These are phyloP conservation scores for Teratosphaeria viscida DNA, from an alignment of 2,329 filamentous ascomycete genomes.

Conservation along the genomic window DNA sequence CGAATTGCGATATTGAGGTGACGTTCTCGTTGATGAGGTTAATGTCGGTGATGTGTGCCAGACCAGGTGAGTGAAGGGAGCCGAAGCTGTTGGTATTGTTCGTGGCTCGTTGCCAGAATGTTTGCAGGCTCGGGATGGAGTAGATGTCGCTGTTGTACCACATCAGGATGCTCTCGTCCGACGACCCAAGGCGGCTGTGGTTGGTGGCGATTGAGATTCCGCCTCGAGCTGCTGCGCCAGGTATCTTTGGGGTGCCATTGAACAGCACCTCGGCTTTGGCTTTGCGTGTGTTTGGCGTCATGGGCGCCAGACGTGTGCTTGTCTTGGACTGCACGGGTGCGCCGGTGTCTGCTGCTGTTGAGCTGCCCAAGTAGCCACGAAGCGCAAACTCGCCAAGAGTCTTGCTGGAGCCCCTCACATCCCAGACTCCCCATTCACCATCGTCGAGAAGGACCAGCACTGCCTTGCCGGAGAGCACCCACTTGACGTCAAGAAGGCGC, in stretches of 20 bases:
- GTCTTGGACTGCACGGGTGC: constrained; percentile 4
- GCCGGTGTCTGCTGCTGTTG: constrained; percentile 13
- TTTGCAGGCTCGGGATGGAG: constrained; percentile 34
- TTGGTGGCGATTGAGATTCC: constrained; percentile 32
- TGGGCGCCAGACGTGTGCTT: constrained; percentile 32
- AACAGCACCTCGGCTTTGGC: constrained; percentile 37
- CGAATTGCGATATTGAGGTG: constrained; percentile 34
- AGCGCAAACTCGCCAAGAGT: constrained; percentile 18
- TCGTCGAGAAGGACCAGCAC: constrained; percentile 39
- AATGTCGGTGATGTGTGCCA: constrained; percentile 32
- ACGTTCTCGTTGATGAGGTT: constrained; percentile 33
- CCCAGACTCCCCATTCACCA: constrained; percentile 46
- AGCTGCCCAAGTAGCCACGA: constrained; percentile 20
- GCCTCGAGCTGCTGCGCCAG: constrained; percentile 26
- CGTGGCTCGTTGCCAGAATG: constrained; percentile 35
- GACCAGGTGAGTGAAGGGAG: constrained; percentile 31
- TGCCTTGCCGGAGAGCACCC: constrained; percentile 36
- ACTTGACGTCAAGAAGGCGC: constrained; percentile 38
- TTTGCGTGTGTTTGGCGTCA: constrained; percentile 42
- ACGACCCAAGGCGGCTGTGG: constrained; percentile 21
- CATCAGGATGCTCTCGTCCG: constrained; percentile 36
- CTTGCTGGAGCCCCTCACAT: constrained; percentile 20
- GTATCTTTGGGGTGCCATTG: constrained; percentile 26
- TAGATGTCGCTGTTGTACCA: constrained; percentile 37
- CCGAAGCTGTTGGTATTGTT: constrained; percentile 21